Conservation (phyloP, 495 filamentous ascomycete genomes). For the Aspergillus wentii region DNA sequence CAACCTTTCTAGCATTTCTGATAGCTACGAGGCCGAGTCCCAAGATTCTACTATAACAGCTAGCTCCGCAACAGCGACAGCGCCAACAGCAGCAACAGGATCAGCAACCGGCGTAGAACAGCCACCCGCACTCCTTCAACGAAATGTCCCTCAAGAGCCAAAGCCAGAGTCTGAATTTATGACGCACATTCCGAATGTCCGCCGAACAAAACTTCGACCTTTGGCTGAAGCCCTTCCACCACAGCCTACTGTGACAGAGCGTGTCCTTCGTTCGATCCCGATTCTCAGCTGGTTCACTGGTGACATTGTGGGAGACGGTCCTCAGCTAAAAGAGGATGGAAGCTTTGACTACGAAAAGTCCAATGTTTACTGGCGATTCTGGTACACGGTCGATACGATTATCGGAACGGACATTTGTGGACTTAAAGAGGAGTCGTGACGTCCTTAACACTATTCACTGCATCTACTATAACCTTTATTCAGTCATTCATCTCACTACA, state of each 20-base stretch:
- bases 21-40: constrained; percentile 26
- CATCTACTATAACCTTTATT: no score
- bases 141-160: constrained; percentile 19
- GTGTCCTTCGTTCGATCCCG: constrained; percentile 56
- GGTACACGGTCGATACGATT: constrained; percentile 41
- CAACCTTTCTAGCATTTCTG: constrained; percentile 28
- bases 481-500: no score
- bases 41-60: constrained; percentile 41
- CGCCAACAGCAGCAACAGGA: no score
- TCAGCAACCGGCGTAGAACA: constrained; percentile 49
- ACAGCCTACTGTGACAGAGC: constrained; percentile 55
- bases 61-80: constrained; percentile 60
- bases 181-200: constrained; percentile 45
- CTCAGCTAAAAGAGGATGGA: constrained; percentile 73
- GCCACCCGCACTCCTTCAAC: constrained; percentile 39
- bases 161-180: constrained; percentile 44
- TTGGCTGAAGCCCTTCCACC: constrained; percentile 59
- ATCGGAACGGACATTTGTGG: constrained; percentile 47
- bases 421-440: constrained; percentile 43
- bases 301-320: constrained; percentile 73
- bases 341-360: constrained; percentile 72
- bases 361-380: constrained; percentile 70
- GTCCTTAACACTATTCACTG: neutral
- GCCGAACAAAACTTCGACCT: constrained; percentile 48
- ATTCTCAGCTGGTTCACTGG: constrained; percentile 66